Evolutionary conservation across 2,329 filamentous ascomycete species (phyloP).

Genomic region (Alternaria longipes): DNA sequence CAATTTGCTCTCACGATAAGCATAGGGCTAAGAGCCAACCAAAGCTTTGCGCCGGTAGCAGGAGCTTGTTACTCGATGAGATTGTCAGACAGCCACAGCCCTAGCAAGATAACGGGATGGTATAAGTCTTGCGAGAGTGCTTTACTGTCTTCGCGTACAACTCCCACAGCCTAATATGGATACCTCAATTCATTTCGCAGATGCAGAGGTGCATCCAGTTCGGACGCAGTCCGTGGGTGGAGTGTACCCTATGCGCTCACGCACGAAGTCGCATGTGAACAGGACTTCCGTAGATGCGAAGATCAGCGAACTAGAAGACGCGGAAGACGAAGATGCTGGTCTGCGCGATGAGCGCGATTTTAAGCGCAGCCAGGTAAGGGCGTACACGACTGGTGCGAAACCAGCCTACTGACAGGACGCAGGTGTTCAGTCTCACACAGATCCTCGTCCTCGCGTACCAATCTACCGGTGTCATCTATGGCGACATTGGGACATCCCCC

Average conservation of each 20-base stretch:
- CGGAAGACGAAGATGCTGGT: slow-evolving; percentile 45
- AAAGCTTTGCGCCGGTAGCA: slow-evolving; percentile 15
- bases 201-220: slow-evolving; percentile 18
- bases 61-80: slow-evolving; percentile 33
- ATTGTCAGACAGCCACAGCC: slow-evolving; percentile 22
- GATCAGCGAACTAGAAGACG: slow-evolving; percentile 51
- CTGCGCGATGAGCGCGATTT: slow-evolving; percentile 42
- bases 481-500: slow-evolving; percentile 73
- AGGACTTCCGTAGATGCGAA: slow-evolving; percentile 70
- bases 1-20: slow-evolving; percentile 30
- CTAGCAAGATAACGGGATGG: slow-evolving; percentile 21
- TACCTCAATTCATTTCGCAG: slow-evolving; percentile 34
- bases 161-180: slow-evolving; percentile 28
- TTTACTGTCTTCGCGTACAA: slow-evolving; percentile 2
- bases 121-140: slow-evolving; percentile 26
- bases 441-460: slow-evolving; percentile 63
- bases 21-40: slow-evolving; percentile 28
- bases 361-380: slow-evolving; percentile 42
- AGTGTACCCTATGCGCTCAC: slow-evolving; percentile 34
- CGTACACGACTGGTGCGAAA: not conserved
- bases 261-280: slow-evolving; percentile 28
- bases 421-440: slow-evolving; percentile 41
- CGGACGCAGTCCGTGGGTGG: slow-evolving; percentile 31
- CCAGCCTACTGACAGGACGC: slow-evolving; percentile 21
- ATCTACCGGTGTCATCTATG: slow-evolving; percentile 73